Evolutionary conservation across 768 basidiomycete species (phyloP).

Genomic region (Tephrocybe sp.): DNA sequence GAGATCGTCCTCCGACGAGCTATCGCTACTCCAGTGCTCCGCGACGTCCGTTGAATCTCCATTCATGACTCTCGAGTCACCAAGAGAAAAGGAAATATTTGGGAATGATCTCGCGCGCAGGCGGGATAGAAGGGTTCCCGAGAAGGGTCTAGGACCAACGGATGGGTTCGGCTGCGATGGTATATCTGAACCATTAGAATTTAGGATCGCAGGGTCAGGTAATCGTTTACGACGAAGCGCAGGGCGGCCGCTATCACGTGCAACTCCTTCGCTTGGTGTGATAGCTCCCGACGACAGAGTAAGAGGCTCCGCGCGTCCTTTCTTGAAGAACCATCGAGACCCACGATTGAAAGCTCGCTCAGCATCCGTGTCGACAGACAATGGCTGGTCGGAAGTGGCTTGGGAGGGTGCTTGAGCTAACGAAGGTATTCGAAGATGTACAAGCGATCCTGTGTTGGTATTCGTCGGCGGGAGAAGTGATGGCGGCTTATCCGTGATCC

Average conservation of each 20-base stretch:
- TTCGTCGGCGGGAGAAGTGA: conserved; percentile 19
- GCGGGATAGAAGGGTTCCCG: conserved; percentile 39
- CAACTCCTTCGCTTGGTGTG: conserved; percentile 29
- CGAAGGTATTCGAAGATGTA: conserved; percentile 16
- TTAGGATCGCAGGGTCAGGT: conserved; percentile 29
- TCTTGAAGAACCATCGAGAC: conserved; percentile 55
- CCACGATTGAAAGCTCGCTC: conserved; percentile 68
- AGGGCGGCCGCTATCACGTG: conserved; percentile 38
- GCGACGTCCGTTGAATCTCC: conserved; percentile 25
- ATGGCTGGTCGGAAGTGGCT: conserved; percentile 49
- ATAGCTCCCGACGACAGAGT: conserved; percentile 33
- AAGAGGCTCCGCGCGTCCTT: conserved; percentile 37
- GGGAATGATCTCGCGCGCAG: conserved; percentile 47
- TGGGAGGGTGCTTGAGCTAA: conserved; percentile 31
- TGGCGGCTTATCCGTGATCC: conserved; percentile 22
- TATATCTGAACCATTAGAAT: neutral
- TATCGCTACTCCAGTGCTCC: conserved; percentile 61
- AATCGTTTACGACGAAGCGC: conserved; percentile 50
- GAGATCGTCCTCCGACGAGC: conserved; percentile 50
- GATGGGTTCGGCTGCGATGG: neutral
- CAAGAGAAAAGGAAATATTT: conserved; percentile 36
- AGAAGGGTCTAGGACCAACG: conserved; percentile 14
- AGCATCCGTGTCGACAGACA: conserved; percentile 79
- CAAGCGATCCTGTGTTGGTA: conserved; percentile 8
- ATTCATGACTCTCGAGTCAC: conserved; percentile 15